These are phyloP conservation scores for Candida pseudofarinosa DNA, from an alignment of 805 yeast species.

Conservation along the genomic window DNA sequence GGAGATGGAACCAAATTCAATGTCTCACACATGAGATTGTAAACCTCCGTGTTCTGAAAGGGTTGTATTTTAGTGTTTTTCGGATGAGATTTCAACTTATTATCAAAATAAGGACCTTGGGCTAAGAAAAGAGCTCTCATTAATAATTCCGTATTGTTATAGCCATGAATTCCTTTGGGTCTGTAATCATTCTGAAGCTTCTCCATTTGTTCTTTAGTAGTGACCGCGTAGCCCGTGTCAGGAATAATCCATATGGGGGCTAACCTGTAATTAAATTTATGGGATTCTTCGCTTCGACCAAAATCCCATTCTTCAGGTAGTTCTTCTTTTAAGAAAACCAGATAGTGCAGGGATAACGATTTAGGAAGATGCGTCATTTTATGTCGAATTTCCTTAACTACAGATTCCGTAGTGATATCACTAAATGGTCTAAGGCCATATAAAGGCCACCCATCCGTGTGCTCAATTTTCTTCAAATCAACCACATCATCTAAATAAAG, in stretches of 20 bases:
- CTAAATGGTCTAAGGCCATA: conserved; percentile 64
- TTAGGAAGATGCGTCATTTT: conserved; percentile 23
- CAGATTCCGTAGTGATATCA: conserved; percentile 35
- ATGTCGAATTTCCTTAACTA: conserved; percentile 40
- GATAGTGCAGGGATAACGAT: conserved; percentile 27
- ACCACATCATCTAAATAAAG: conserved; percentile 71
- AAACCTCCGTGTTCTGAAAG: conserved; percentile 68
- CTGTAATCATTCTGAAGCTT: conserved; percentile 44
- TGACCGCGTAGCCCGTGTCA: conserved; percentile 70
- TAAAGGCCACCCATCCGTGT: conserved; percentile 83
- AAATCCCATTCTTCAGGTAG: conserved; percentile 53
- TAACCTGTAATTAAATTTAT: conserved; percentile 52
- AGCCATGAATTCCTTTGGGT: conserved; percentile 85
- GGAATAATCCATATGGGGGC: conserved; percentile 90
- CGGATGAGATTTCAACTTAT: conserved; percentile 20
- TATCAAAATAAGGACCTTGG: conserved; percentile 70
- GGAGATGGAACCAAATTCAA: conserved; percentile 46
- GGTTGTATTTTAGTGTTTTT: conserved; percentile 45
- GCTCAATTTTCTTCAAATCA: conserved; percentile 50
- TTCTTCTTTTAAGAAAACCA: conserved; percentile 51
- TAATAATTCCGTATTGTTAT: conserved; percentile 66
- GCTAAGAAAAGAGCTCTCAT: conserved; percentile 85
- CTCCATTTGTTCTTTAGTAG: conserved; percentile 57
- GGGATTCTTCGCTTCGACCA: conserved; percentile 36
- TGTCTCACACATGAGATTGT: conserved; percentile 69